Evolutionary conservation across 441 rosid species (phyloP).

Genomic region (Corymbia citriodora): DNA sequence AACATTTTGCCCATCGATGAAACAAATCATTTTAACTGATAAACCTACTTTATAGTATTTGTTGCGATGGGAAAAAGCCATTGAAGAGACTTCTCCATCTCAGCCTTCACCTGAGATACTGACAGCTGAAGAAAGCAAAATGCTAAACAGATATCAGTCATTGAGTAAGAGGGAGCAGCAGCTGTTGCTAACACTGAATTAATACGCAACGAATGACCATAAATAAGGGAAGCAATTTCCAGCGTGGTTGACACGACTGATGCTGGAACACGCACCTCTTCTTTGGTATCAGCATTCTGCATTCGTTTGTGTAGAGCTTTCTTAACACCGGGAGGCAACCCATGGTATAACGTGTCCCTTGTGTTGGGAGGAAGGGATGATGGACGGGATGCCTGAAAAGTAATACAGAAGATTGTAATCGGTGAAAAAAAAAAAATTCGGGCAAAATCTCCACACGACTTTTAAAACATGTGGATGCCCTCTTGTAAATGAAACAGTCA

Average conservation of each 20-base stretch:
- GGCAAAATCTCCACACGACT: not conserved
- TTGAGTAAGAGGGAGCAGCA: not conserved
- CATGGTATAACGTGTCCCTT: slow-evolving; percentile 73
- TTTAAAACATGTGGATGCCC: not conserved
- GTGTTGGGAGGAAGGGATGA: slow-evolving; percentile 65
- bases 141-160: not conserved
- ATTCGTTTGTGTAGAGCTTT: slow-evolving; percentile 55
- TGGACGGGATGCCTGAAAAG: slow-evolving; percentile 69
- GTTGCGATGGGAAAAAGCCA: slow-evolving; percentile 11
- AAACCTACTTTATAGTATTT: slow-evolving; percentile 8
- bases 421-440: not conserved
- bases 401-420: slow-evolving; percentile 1
- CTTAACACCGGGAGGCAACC: slow-evolving; percentile 72
- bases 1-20: not conserved
- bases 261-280: slow-evolving; percentile 46
- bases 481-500: not conserved
- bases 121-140: slow-evolving; percentile 39
- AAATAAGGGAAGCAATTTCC: not conserved
- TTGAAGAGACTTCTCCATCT: slow-evolving; percentile 6
- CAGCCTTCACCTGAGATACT: slow-evolving; percentile 6
- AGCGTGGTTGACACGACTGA: not conserved
- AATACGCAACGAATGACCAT: not conserved
- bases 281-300: slow-evolving; percentile 38
- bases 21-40: not conserved
- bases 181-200: not conserved